Conservation (phyloP, 257 asterid genomes). For the Plectranthus barbatus region DNA sequence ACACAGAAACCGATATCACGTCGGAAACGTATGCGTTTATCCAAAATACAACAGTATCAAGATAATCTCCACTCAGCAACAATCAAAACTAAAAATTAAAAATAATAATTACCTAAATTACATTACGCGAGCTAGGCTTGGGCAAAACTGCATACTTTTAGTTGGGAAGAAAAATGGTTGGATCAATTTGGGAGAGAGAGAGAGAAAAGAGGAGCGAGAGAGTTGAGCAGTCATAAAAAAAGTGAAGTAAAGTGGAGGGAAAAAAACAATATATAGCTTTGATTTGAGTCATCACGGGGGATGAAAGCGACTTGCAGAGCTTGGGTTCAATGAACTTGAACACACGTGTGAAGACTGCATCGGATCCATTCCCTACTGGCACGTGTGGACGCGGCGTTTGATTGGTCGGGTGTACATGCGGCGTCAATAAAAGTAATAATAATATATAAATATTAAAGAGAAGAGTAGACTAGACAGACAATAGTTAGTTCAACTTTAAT, state of each 20-base stretch:
- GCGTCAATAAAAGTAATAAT: slow-evolving; percentile 13
- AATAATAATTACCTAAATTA: slow-evolving; percentile 1
- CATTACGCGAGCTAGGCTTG: slow-evolving; percentile 5
- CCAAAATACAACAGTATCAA: neutral
- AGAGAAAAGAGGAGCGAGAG: neutral
- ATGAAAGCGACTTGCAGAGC: slow-evolving; percentile 17
- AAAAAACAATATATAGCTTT: slow-evolving; percentile 7
- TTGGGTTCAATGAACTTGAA: slow-evolving; percentile 28
- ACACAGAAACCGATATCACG: slow-evolving; percentile 3
- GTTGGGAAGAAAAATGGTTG: neutral
- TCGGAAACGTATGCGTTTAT: slow-evolving; percentile 3
- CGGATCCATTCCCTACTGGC: slow-evolving; percentile 18
- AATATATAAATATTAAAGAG: neutral
- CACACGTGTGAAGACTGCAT: slow-evolving; percentile 25
- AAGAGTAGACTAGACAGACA: too few relatives aligned
- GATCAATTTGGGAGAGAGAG: neutral
- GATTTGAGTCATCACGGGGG: slow-evolving; percentile 19
- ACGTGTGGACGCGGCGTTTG: slow-evolving; percentile 19
- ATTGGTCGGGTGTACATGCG: slow-evolving; percentile 14
- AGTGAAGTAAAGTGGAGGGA: slow-evolving; percentile 30
- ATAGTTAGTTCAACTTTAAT: neutral
- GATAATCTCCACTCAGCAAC: neutral
- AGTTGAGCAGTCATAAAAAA: slow-evolving; percentile 6
- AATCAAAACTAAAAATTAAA: neutral
- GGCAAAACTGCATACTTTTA: neutral